These are phyloP conservation scores for Heterobasidion irregulare DNA, from an alignment of 1,284 basidiomycete species.

Conservation along the genomic window DNA sequence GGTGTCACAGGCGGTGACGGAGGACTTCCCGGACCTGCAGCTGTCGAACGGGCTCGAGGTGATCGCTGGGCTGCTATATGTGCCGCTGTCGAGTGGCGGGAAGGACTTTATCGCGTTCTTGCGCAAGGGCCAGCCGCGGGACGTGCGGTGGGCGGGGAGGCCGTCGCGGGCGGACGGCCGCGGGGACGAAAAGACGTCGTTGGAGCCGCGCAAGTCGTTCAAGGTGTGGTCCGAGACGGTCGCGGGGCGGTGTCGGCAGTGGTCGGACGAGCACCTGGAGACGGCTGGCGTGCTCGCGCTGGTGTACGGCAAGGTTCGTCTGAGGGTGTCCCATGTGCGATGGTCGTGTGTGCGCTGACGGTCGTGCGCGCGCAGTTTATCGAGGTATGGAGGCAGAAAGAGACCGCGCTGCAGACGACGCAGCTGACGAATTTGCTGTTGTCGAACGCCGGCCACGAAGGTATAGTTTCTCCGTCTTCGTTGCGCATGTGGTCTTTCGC, in stretches of 20 bases:
- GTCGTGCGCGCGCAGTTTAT: constrained; percentile 48
- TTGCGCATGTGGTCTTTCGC: neutral
- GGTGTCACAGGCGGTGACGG: constrained; percentile 60
- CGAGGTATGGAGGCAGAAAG: constrained; percentile 85
- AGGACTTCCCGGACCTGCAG: constrained; percentile 73
- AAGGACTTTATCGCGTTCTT: constrained; percentile 81
- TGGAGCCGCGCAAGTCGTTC: constrained; percentile 79
- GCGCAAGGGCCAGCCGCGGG: constrained; percentile 66
- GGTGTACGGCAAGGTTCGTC: constrained; percentile 65
- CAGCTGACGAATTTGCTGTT: constrained; percentile 76
- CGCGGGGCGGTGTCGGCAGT: constrained; percentile 62
- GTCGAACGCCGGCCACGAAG: constrained; percentile 88
- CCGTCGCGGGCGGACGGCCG: constrained; percentile 46
- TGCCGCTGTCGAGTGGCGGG: constrained; percentile 66
- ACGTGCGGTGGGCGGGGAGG: constrained; percentile 77
- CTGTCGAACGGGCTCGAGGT: constrained; percentile 62
- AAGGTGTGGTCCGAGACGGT: constrained; percentile 79
- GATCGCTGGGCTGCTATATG: constrained; percentile 74
- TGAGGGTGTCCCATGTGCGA: neutral
- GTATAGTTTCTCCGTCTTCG: constrained; percentile 22
- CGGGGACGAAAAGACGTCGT: constrained; percentile 23
- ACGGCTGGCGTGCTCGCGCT: constrained; percentile 81
- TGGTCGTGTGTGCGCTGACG: neutral
- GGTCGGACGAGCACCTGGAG: constrained; percentile 86
- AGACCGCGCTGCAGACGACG: constrained; percentile 68